Conservation (phyloP, 768 basidiomycete species). For the Leccinum pellstonianum region DNA sequence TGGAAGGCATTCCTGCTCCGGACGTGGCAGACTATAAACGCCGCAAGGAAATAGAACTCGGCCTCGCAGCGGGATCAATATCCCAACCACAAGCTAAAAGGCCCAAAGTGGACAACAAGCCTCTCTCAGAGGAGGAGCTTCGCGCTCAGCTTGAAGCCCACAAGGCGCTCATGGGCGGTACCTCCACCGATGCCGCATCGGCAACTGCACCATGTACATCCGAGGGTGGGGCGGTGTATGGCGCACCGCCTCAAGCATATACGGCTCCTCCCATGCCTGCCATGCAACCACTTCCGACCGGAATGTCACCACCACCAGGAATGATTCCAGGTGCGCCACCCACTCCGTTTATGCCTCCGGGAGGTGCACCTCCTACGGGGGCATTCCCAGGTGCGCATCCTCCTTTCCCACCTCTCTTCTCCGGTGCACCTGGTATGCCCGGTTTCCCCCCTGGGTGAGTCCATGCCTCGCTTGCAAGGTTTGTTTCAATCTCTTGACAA, state of each 20-base stretch:
- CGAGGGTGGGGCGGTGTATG: slow-evolving; percentile 57
- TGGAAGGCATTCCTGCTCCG: slow-evolving; percentile 96
- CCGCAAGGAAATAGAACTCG: slow-evolving; percentile 91
- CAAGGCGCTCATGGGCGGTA: slow-evolving; percentile 84
- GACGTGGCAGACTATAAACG: slow-evolving; percentile 96
- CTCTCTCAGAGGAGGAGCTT: slow-evolving; percentile 80
- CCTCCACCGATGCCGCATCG: slow-evolving; percentile 33
- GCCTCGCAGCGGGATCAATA: slow-evolving; percentile 77
- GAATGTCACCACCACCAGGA: slow-evolving; percentile 39
- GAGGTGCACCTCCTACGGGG: slow-evolving; percentile 37
- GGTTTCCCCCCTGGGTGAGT: slow-evolving; percentile 61
- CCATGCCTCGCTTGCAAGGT: slow-evolving; percentile 10
- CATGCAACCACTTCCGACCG: slow-evolving; percentile 25
- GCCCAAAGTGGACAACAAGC: slow-evolving; percentile 74
- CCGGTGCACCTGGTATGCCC: slow-evolving; percentile 45
- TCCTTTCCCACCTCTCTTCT: slow-evolving; percentile 40
- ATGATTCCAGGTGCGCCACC: slow-evolving; percentile 47
- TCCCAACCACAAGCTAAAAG: slow-evolving; percentile 80
- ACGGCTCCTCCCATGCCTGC: slow-evolving; percentile 40
- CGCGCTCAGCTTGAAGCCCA: slow-evolving; percentile 85
- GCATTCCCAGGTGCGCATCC: slow-evolving; percentile 40
- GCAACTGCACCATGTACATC: slow-evolving; percentile 39
- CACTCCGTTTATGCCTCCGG: slow-evolving; percentile 37
- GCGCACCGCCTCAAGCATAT: slow-evolving; percentile 74
- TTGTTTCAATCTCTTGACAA: slow-evolving; percentile 11